A percentile compares a stretch with the other conserved stretches of the same genome.
These are phyloP conservation scores for Nosema muscidifuracis DNA, from an alignment of 371 early-diverging fungal genomes.

Conservation along the genomic window DNA sequence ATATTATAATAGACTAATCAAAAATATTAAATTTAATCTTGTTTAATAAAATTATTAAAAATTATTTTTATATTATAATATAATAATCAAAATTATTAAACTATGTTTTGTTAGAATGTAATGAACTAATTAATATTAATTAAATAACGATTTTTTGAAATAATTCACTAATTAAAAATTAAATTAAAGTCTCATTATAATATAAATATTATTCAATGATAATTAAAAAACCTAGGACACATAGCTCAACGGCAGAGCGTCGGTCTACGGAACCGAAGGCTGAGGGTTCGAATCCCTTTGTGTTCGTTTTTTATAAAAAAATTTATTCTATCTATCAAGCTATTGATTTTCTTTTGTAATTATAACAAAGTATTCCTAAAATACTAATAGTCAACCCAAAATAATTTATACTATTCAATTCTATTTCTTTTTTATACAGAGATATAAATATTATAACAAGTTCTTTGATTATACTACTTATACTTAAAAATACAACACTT, in stretches of 20 bases:
- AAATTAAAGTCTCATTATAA: no score
- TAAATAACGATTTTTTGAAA: no score
- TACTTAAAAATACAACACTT: slow-evolving; percentile 57
- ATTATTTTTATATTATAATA: no score
- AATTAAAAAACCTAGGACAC: no score
- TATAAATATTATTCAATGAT: no score
- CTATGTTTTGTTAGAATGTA: no score
- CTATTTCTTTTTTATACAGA: slow-evolving; percentile 37
- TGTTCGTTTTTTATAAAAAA: slow-evolving; percentile 25
- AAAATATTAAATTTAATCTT: no score
- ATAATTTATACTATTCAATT: slow-evolving; percentile 49
- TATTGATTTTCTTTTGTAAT: slow-evolving; percentile 23
- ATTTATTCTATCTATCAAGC: not conserved
- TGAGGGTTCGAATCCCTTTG: slow-evolving; percentile 46
- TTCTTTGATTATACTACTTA: slow-evolving; percentile 61
- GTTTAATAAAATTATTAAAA: no score
- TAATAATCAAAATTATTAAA: no score
- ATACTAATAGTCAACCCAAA: slow-evolving; percentile 57
- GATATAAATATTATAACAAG: slow-evolving; percentile 58
- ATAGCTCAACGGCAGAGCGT: slow-evolving; percentile 47
- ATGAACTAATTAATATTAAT: no score
- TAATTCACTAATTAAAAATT: no score
- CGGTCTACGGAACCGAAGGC: slow-evolving; percentile 47
- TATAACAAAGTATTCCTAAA: slow-evolving; percentile 57
- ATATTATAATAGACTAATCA: no score